A percentile compares a stretch with the other conserved stretches of the same genome.
Evolutionary conservation across 768 basidiomycete species (phyloP).

Genomic region (Calvatia gigantea): DNA sequence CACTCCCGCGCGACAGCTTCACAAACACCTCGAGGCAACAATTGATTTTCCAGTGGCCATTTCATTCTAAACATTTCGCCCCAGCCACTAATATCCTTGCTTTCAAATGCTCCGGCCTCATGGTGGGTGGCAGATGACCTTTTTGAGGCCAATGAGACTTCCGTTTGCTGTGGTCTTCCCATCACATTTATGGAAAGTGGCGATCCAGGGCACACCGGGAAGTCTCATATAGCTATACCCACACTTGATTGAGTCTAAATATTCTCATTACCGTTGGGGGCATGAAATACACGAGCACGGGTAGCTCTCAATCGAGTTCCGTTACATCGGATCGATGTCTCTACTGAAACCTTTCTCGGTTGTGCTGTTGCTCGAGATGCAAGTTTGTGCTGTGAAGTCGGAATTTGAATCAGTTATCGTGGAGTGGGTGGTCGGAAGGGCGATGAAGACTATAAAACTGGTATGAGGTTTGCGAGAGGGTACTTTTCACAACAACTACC

Average conservation of each 20-base stretch:
- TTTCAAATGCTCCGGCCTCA: conserved; percentile 8
- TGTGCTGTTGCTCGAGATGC: background rate
- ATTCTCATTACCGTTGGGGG: background rate
- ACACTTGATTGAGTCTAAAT: background rate
- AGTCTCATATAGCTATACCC: background rate
- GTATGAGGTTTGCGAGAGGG: background rate
- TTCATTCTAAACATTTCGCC: conserved; percentile 4
- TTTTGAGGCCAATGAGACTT: background rate
- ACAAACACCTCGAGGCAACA: background rate
- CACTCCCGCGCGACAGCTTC: background rate
- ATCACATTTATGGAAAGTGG: background rate
- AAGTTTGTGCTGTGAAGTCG: background rate
- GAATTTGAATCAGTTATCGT: background rate
- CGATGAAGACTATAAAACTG: conserved; percentile 6
- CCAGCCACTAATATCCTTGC: conserved; percentile 1
- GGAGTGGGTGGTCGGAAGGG: background rate
- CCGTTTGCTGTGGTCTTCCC: background rate
- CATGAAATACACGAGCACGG: background rate
- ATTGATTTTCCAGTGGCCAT: background rate
- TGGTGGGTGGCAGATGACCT: background rate
- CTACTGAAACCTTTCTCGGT: background rate
- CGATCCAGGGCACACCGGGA: background rate
- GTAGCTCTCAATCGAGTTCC: background rate
- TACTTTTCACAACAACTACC: background rate
- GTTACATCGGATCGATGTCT: background rate